Base-by-base conservation (phyloP, 768 basidiomycete genomes). In the Agrocybe pediades region DNA sequence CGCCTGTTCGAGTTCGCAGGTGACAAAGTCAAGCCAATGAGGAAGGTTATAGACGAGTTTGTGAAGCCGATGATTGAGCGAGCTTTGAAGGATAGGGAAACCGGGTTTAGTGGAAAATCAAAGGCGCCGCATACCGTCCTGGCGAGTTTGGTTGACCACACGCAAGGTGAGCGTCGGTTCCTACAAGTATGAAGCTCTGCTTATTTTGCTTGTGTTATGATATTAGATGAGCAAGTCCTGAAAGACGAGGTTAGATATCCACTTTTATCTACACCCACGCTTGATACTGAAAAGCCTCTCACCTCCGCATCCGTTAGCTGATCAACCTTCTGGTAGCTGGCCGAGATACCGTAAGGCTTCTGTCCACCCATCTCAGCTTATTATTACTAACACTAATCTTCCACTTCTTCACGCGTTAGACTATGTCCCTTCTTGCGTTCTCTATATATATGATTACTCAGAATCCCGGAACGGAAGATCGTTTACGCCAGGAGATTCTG, bases 261-360 rank as follows among this genome's bases (percentile, higher is more conserved):
- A n/a, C n/a, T n/a, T n/a, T n/a, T n/a, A n/a, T n/a, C n/a, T n/a
- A n/a, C n/a, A n/a, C n/a, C n/a, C n/a, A n/a, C n/a, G n/a, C n/a
- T n/a, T n/a, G n/a, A n/a, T 16, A 43, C 23, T 24, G 23, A 20
- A 16, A 51, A 29, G 30, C 6, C 13, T 21, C n/a, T 13, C 26
- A 7, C 33, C 41, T 23, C 42, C 20, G 46, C 16, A 17, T 36
- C 42, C 21, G 11, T 76, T n/a, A 70, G 78, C 77, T 60, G 2
- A 55, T 80, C 16, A 81, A 81, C 56, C 76, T 82, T 41, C 60
- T 79, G 13, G 66, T 81, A 20, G 79, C 80, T 15, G 79, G 77
- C 9, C 69, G 79, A 20, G 82, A 83, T 49, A 83, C 81, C 0
- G 74, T 71, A 54, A n/a, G 68, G 20, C 4, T 25, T 17, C 11